These are phyloP conservation scores for Hygrophoropsis aurantiaca DNA, from an alignment of 768 basidiomycete species.

Conservation along the genomic window DNA sequence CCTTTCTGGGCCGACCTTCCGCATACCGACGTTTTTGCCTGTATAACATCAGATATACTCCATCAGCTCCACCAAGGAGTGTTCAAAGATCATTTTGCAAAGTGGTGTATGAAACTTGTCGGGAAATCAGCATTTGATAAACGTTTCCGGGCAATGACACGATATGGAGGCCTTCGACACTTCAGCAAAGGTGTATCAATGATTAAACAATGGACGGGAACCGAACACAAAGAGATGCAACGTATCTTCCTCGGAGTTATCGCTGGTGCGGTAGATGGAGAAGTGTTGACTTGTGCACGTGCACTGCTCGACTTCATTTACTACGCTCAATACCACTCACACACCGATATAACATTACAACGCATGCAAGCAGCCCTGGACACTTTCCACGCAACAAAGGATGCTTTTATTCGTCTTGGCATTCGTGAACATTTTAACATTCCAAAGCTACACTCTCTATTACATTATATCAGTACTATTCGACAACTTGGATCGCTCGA, in stretches of 20 bases:
- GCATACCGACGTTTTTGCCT: conserved; percentile 35
- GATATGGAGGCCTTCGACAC: conserved; percentile 2
- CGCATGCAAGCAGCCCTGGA: conserved; percentile 1
- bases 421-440: conserved; percentile 21
- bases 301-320: conserved; percentile 31
- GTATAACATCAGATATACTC: conserved; percentile 40
- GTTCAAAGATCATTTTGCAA: conserved; percentile 41
- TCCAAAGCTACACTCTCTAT: conserved; percentile 26
- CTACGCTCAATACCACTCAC: conserved; percentile 17
- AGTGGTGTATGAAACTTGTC: conserved; percentile 27
- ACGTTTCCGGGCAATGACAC: conserved; percentile 9
- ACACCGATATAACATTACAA: conserved; percentile 14
- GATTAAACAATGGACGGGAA: conserved; percentile 7
- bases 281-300: background rate
- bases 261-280: background rate
- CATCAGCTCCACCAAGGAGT: conserved; percentile 49
- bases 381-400: conserved; percentile 19
- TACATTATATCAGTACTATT: conserved; percentile 8
- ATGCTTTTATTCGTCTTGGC: conserved; percentile 8
- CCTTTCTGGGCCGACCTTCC: conserved; percentile 45
- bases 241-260: conserved; percentile 9
- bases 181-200: conserved; percentile 6
- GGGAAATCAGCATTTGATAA: conserved; percentile 10
- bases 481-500: conserved; percentile 2
- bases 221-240: conserved; percentile 9